These are phyloP conservation scores for Ascocoryne sarcoides DNA, from an alignment of 2,329 filamentous ascomycete species.

Conservation along the genomic window DNA sequence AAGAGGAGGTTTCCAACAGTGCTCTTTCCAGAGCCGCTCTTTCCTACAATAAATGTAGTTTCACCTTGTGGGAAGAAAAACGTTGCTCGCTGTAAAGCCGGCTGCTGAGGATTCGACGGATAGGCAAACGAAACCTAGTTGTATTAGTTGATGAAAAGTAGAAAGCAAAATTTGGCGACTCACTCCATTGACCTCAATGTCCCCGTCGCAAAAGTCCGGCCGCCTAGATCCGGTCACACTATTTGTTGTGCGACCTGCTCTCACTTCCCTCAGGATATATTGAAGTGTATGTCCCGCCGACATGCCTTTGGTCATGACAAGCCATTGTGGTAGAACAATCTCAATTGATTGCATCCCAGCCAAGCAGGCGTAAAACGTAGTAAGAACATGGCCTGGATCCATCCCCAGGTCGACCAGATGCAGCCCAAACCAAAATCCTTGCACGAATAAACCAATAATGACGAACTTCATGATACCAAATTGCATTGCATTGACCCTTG, in stretches of 20 bases:
- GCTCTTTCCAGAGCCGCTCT: slow-evolving; percentile 87
- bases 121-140: slow-evolving; percentile 86
- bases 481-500: slow-evolving; percentile 60
- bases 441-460: slow-evolving; percentile 70
- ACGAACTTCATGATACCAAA: slow-evolving; percentile 66
- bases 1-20: slow-evolving; percentile 75
- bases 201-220: slow-evolving; percentile 46
- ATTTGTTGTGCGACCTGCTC: slow-evolving; percentile 19
- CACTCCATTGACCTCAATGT: slow-evolving; percentile 62
- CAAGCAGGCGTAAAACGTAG: slow-evolving; percentile 77
- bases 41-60: slow-evolving; percentile 73
- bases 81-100: slow-evolving; percentile 51
- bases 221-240: slow-evolving; percentile 26
- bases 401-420: slow-evolving; percentile 52
- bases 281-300: slow-evolving; percentile 59
- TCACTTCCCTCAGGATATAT: slow-evolving; percentile 32
- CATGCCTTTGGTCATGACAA: slow-evolving; percentile 72
- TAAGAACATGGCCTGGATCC: slow-evolving; percentile 61
- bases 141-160: slow-evolving; percentile 18
- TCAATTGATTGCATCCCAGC: slow-evolving; percentile 69
- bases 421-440: slow-evolving; percentile 84
- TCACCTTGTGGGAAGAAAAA: slow-evolving; percentile 65
- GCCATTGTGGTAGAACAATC: slow-evolving; percentile 64
- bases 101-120: slow-evolving; percentile 54
- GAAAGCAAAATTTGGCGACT: not conserved